Evolutionary conservation across 177 flowering plant genomes (phyloP).

Genomic region (Vitis hybrid): DNA sequence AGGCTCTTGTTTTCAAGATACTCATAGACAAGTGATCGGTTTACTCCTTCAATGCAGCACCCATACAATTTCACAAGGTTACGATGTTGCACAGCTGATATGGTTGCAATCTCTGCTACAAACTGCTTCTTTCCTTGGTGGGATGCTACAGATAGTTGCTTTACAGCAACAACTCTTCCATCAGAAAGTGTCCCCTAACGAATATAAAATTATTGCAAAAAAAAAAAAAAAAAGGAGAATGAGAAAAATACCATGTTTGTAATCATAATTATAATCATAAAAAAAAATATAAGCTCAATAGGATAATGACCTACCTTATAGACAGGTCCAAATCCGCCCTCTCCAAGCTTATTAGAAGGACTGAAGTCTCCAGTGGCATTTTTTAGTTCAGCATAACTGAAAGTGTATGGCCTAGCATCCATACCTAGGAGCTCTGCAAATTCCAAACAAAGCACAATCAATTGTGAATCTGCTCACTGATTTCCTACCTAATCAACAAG

Average conservation of each 20-base stretch:
- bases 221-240: background rate
- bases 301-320: slow-evolving; percentile 39
- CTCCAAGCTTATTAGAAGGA: slow-evolving; percentile 59
- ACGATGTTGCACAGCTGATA: slow-evolving; percentile 71
- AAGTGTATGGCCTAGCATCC: slow-evolving; percentile 39
- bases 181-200: slow-evolving; percentile 56
- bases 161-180: slow-evolving; percentile 64
- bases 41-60: slow-evolving; percentile 30
- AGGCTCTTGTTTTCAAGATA: slow-evolving; percentile 58
- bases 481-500: no score
- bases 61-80: slow-evolving; percentile 45
- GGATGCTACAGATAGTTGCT: slow-evolving; percentile 57
- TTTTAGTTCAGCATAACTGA: slow-evolving; percentile 51
- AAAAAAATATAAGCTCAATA: background rate
- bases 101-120: slow-evolving; percentile 60
- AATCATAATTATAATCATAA: no score
- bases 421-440: slow-evolving; percentile 42
- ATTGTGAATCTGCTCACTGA: no score
- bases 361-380: slow-evolving; percentile 56
- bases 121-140: slow-evolving; percentile 71
- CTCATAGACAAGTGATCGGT: slow-evolving; percentile 61
- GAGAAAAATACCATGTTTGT: background rate
- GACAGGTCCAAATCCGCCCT: slow-evolving; percentile 80
- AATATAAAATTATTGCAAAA: background rate
- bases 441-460: background rate